These are phyloP conservation scores for Naganishia friedmannii DNA, from an alignment of 768 basidiomycete genomes.

Conservation along the genomic window DNA sequence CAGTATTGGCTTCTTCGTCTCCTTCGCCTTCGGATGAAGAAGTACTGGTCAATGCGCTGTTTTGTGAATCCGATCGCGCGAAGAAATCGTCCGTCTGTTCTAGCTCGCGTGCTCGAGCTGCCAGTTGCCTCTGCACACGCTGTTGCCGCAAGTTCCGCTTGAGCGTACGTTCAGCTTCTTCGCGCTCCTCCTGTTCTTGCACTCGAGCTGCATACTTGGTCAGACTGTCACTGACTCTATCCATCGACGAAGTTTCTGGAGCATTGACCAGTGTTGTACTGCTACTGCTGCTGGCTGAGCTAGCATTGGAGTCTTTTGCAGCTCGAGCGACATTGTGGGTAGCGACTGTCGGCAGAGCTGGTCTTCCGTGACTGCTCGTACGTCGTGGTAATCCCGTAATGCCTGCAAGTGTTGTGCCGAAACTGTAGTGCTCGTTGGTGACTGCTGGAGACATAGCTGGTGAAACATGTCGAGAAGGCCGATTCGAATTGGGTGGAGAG, in stretches of 20 bases:
- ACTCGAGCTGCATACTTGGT: constrained; percentile 15
- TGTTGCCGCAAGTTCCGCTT: constrained; percentile 9
- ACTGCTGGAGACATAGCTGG: constrained; percentile 20
- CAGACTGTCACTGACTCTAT: constrained; percentile 14
- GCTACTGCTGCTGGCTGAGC: constrained; percentile 12
- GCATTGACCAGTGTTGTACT: background rate
- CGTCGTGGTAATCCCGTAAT: constrained; percentile 10
- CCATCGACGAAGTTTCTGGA: background rate
- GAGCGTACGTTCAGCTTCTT: background rate
- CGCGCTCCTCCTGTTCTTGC: constrained; percentile 3
- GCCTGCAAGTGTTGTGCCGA: background rate
- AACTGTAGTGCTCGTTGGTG: background rate
- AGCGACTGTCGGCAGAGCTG: background rate
- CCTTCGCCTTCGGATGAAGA: constrained; percentile 17
- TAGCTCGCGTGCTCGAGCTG: constrained; percentile 7
- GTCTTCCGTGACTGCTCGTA: constrained; percentile 13
- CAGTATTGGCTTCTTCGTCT: constrained; percentile 1
- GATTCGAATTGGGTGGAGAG: constrained; percentile 7
- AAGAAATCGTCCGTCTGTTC: constrained; percentile 11
- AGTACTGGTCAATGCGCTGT: constrained; percentile 11
- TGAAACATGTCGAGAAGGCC: constrained; percentile 8
- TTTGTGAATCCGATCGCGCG: background rate
- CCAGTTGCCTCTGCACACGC: constrained; percentile 1
- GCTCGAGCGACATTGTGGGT: background rate
- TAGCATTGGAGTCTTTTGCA: constrained; percentile 8